phyloP scores from a whole-genome alignment of 176 grass and related monocot species.

The Lolium perenne region DNA sequence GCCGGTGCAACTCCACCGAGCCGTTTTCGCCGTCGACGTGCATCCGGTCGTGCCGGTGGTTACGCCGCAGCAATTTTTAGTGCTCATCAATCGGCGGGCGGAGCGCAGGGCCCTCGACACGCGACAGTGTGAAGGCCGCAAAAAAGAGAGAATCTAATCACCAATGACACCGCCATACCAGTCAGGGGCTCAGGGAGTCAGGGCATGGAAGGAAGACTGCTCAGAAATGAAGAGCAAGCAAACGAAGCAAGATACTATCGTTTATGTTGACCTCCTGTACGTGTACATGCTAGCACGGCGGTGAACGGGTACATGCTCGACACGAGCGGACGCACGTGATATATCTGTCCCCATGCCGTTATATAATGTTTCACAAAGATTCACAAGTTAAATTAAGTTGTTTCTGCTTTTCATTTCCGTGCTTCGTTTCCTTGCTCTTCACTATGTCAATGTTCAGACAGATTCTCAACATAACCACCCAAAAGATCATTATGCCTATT shows the following conservation, averaged over 20 bases:
- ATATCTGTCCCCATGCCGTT: too few relatives aligned
- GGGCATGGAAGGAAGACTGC: background rate
- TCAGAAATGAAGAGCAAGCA: too few relatives aligned
- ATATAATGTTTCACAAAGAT: too few relatives aligned
- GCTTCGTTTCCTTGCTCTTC: too few relatives aligned
- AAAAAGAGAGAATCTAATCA: slow-evolving; percentile 38
- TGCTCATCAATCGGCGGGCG: background rate
- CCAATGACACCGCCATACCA: background rate
- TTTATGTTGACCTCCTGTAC: background rate
- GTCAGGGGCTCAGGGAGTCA: too few relatives aligned
- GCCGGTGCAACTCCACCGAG: background rate
- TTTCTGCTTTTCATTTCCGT: too few relatives aligned
- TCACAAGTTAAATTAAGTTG: too few relatives aligned
- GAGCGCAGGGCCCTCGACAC: slow-evolving; percentile 14
- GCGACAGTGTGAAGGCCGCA: slow-evolving; percentile 19
- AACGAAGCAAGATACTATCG: background rate
- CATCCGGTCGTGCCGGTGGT: background rate
- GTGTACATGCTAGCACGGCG: background rate
- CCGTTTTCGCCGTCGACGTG: background rate
- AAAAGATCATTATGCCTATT: too few relatives aligned
- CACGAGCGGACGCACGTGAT: background rate
- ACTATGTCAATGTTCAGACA: too few relatives aligned
- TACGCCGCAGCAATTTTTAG: slow-evolving; percentile 13
- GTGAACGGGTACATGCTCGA: background rate
- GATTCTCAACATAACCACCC: too few relatives aligned